Base-by-base conservation (phyloP, 2,329 filamentous ascomycete genomes). In the Alternaria triticimaculans region DNA sequence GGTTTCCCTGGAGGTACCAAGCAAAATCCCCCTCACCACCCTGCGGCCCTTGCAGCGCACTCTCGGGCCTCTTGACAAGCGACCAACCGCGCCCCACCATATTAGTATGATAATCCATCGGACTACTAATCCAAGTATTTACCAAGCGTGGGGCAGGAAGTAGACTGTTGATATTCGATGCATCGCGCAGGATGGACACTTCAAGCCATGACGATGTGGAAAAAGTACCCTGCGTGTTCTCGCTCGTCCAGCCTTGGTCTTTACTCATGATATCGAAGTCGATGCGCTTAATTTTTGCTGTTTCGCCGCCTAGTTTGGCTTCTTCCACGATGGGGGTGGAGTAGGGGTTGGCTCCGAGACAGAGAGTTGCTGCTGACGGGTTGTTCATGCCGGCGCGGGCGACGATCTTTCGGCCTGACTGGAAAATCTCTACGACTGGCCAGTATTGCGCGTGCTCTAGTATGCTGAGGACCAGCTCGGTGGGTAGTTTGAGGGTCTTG, bases 231-330 rank as follows among this genome's bases (percentile, higher is more conserved):
- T 55, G 30, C 5, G 70, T 74, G 9, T 63, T 62, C 48, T 77
- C 68, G 26, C 65, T 73, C 4, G 75, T 75, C 77, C 77, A 79
- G 4, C 77, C 77, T 53, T 80, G 77, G 54, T 80, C 77, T 6
- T 50, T 55, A 48, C 73, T 76, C 14, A 20, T 54, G 11, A 78
- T 51, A 2, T 65, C 49, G 45, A 77, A 78, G 3, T 71, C 60
- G 7, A 79, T 61, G 5, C 69, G 65, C 56, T 72, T 73, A 18
- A 72, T 55, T 18, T 70, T 74, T 12, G 61, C 25, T 6, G 58
- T 69, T 63, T 74, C 74, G 5, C 65, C 59, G 10, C 60, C 43
- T 5, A 33, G 37, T 2, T 25, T 64, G 7, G 71, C 44, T 1
- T 21, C 30, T 18, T 58, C 25, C 5, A 69, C 53, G 5, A 58